Evolutionary conservation across 2,329 filamentous ascomycete genomes (phyloP), one percentile per base, ranked within the genome.

Genomic region (Aspergillus sp.): DNA sequence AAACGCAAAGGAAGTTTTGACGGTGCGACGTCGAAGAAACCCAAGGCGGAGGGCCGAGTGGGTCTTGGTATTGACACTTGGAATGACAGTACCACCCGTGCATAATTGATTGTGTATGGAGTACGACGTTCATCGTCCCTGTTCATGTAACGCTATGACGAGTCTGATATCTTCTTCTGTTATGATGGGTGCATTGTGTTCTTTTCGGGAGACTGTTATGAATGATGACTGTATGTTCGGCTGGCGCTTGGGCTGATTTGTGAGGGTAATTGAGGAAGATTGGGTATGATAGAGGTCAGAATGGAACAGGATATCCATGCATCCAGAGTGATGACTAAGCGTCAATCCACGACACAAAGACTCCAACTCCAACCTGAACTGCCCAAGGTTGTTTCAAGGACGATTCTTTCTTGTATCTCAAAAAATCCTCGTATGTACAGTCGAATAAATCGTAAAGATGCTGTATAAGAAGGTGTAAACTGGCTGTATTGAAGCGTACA

Each of bases 11-110:
- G 65, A 52, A 71, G 64, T 58, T 69, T 66, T 57, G 68, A 68
- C 38, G 70, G 70, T 62, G 50, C 52, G 50, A 58, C 65, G 36
- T 64, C 71, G 13, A 86, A 85, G 71, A 80, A 79, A 63, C 69
- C 76, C 23, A 78, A 79, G 58, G 64, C 74, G 52, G 72, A 72
- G 58, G 75, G 76, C 29, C 71, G 72, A 50, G 74, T 84, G 65
- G 83, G 82, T 50, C 69, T 85, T 47, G 82, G 83, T 46, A 84
- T 85, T 67, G 78, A 78, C 45, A 71, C 66, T 47, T 74, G 63
- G 65, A 54, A 64, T 34, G 59, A 54, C 50, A 43, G 50, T 40
- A 47, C 55, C 29, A 56, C 46, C 21, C 57, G 51, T 56, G 52
- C 58, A 65, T 67, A 68, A 55, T 57, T 58, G 58, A 45, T 59